Conservation (phyloP, 768 basidiomycete species). For the Rickenella mellea region DNA sequence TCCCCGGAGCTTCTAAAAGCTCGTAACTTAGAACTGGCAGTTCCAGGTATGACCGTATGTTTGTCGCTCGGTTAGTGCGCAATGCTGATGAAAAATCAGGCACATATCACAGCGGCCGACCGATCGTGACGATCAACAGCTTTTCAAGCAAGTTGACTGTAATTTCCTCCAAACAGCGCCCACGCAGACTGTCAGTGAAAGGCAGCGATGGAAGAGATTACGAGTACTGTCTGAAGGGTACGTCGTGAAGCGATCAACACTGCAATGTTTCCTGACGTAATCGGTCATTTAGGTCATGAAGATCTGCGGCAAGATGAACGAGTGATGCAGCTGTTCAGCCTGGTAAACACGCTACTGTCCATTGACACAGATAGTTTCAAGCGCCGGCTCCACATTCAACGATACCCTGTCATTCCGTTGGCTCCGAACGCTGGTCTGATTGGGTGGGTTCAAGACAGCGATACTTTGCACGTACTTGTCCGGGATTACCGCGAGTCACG, state of each 20-base stretch:
- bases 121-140: slow-evolving; percentile 70
- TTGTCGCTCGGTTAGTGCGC: too few species aligned
- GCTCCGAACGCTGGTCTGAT: slow-evolving; percentile 92
- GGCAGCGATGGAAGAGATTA: slow-evolving; percentile 93
- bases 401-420: slow-evolving; percentile 85
- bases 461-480: slow-evolving; percentile 92
- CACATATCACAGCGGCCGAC: slow-evolving; percentile 85
- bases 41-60: slow-evolving; percentile 59
- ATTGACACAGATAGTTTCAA: slow-evolving; percentile 95
- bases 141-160: slow-evolving; percentile 88
- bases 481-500: slow-evolving; percentile 93
- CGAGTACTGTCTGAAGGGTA: slow-evolving; percentile 86
- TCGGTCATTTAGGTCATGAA: slow-evolving; percentile 93
- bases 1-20: slow-evolving; percentile 87
- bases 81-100: slow-evolving; percentile 35
- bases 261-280: too few species aligned
- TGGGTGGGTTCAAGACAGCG: slow-evolving; percentile 93
- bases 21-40: slow-evolving; percentile 86
- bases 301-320: slow-evolving; percentile 98
- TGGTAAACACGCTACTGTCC: slow-evolving; percentile 89
- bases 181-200: slow-evolving; percentile 75
- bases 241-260: slow-evolving; percentile 1
- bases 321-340: slow-evolving; percentile 97
- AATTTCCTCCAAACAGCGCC: slow-evolving; percentile 94
- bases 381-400: slow-evolving; percentile 88